Evolutionary conservation across 208 protist genomes (phyloP).

Genomic region (Tritrichomonas foetus): DNA sequence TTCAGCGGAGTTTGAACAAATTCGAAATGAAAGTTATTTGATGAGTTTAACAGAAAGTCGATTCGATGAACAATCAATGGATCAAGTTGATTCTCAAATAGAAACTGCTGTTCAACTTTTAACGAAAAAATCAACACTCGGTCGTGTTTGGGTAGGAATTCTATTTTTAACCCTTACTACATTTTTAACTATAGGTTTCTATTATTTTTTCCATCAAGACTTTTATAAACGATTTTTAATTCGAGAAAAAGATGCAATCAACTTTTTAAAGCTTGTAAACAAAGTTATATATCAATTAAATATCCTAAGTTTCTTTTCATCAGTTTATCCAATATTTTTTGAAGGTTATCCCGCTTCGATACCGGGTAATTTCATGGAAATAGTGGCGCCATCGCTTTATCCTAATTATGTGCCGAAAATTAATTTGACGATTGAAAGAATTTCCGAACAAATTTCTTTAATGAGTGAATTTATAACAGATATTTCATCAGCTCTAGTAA

Average conservation of each 20-base stretch:
- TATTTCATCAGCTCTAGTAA: neutral
- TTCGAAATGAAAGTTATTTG: neutral
- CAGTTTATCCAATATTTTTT: neutral
- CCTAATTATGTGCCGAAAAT: neutral
- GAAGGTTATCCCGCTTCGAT: neutral
- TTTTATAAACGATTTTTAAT: neutral
- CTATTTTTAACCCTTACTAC: neutral
- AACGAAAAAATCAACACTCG: neutral
- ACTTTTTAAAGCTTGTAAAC: neutral
- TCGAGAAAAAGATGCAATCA: neutral
- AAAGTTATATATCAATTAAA: neutral
- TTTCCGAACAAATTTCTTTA: neutral
- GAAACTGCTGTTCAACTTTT: neutral
- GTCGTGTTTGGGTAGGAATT: neutral
- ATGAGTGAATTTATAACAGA: neutral
- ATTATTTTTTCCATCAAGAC: neutral
- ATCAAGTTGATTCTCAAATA: too few relatives aligned
- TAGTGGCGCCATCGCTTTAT: neutral
- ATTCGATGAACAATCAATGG: neutral
- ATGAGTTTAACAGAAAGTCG: neutral
- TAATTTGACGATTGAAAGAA: neutral
- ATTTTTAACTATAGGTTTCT: neutral
- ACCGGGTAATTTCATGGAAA: neutral
- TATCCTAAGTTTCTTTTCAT: neutral
- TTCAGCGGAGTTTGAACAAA: neutral